These are phyloP conservation scores for Neurospora terricola DNA, from an alignment of 495 filamentous ascomycete genomes.

Conservation along the genomic window DNA sequence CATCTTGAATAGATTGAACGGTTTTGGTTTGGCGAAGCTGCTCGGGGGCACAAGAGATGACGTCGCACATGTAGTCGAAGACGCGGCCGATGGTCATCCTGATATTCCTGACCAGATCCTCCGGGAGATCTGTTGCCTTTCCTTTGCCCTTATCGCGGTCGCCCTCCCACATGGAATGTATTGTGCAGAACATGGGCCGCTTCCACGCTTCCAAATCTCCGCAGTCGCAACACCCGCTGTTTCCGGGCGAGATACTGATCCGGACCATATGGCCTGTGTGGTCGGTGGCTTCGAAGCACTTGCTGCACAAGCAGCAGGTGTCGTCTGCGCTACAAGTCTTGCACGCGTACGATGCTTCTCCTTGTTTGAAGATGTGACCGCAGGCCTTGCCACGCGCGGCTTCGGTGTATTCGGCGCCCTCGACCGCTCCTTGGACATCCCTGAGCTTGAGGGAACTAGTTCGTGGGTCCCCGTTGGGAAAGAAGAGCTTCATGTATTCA, in stretches of 20 bases:
- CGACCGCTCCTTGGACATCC: conserved; percentile 79
- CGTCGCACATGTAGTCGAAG: conserved; percentile 92
- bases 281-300: conserved; percentile 91
- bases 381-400: conserved; percentile 90
- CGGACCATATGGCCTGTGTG: conserved; percentile 89
- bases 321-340: conserved; percentile 84
- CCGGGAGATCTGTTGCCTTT: conserved; percentile 51
- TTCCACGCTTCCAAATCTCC: conserved; percentile 92
- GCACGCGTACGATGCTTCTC: conserved; percentile 89
- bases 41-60: conserved; percentile 94
- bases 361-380: conserved; percentile 88
- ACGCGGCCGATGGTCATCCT: conserved; percentile 73
- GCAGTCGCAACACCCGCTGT: conserved; percentile 94
- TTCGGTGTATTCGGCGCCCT: conserved; percentile 90
- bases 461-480: conserved; percentile 52
- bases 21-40: conserved; percentile 82
- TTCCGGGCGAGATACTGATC: conserved; percentile 74
- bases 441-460: conserved; percentile 54
- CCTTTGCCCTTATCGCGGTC: conserved; percentile 54
- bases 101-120: conserved; percentile 64
- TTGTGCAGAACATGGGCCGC: conserved; percentile 79
- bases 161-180: conserved; percentile 61
- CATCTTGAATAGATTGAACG: conserved; percentile 62
- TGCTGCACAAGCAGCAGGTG: conserved; percentile 76
- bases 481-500: conserved; percentile 65